Evolutionary conservation across 2,329 filamentous ascomycete genomes (phyloP).

Genomic region (Aspergillus versicolor): DNA sequence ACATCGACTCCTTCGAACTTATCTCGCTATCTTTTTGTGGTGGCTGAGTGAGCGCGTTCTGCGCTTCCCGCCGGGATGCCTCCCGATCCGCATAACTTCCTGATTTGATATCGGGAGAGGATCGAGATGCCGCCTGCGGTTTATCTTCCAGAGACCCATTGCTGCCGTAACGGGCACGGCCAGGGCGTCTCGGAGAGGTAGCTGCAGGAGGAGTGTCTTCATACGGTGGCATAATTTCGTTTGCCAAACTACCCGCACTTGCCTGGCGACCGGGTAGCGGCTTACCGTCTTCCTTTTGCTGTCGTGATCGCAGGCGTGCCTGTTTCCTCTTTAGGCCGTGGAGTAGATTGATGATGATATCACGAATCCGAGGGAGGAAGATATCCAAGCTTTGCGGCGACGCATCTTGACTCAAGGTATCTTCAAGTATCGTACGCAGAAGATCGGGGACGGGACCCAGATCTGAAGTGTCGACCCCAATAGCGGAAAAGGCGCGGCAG

Average conservation of each 20-base stretch:
- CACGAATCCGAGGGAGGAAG: constrained; percentile 89
- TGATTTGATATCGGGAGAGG: constrained; percentile 30
- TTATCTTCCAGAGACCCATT: constrained; percentile 40
- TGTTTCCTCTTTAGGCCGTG: constrained; percentile 97
- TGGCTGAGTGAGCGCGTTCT: constrained; percentile 51
- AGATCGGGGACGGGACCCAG: constrained; percentile 93
- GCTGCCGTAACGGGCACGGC: constrained; percentile 37
- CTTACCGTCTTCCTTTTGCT: constrained; percentile 50
- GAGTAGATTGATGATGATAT: constrained; percentile 97
- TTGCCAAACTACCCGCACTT: constrained; percentile 49
- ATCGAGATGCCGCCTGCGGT: constrained; percentile 22
- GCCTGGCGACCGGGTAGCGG: constrained; percentile 39
- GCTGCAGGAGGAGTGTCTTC: constrained; percentile 36
- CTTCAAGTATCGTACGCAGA: constrained; percentile 85
- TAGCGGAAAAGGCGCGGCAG: constrained; percentile 92
- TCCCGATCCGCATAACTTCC: constrained; percentile 40
- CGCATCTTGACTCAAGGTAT: constrained; percentile 94
- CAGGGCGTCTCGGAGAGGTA: constrained; percentile 35
- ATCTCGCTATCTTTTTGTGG: constrained; percentile 66
- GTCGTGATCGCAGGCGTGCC: constrained; percentile 70
- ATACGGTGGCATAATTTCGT: constrained; percentile 46
- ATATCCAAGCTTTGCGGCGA: constrained; percentile 90
- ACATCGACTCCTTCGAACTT: constrained; percentile 26
- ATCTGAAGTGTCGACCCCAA: constrained; percentile 92
- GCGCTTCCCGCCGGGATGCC: constrained; percentile 39